Base-by-base conservation (phyloP, 192 early-diverging fungal genomes). In the Coemansia javaensis region DNA sequence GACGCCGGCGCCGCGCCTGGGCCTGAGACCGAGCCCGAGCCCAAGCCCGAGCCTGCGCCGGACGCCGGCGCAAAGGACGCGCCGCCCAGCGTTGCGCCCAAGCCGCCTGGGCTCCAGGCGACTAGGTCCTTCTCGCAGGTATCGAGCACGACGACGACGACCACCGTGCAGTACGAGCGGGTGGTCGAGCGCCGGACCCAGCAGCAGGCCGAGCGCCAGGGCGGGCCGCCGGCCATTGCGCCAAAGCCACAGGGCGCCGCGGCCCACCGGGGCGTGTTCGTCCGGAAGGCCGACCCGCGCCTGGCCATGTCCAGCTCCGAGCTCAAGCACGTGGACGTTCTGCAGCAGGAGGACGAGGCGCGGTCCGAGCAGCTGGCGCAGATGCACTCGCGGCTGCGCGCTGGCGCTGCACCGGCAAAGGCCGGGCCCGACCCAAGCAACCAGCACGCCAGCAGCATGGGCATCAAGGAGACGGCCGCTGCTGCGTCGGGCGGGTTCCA, bases 401-500 rank as follows among this genome's bases (percentile, higher is more conserved):
- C 49, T n/a, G 38, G 35, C 35, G 45, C 50, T 13, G 41, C 34
- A 22, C 49, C 66, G 22, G 46, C 38, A 1, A 31, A 30, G 30
- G 40, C 62, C 15, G 34, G 34, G 1, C 22, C 14, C 46, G 39
- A 53, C 18, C 44, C 55, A 8, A 42, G 34, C 32, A 66, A 66
- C 49, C 66, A 71, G 21, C 75, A 77, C 25, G 40, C 57, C 43
- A 73, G 62, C 54, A 56, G 28, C 27, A 32, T 44, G 11, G 50
- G 63, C 1, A 33, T 43, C 32, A 77, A 77, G 39, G 53, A 62
- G 44, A 71, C 75, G 5, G 49, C 47, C 15, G 75, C 75, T 4
- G 75, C 75, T 9, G 56, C 50, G 0, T 63, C 63, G 4, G 75
- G 75, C 24, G 75, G 75, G 11, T 77, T 77, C 47, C 75, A 77